Evolutionary conservation across 2,329 filamentous ascomycete species (phyloP).

Genomic region (Uncinocarpus reesii): DNA sequence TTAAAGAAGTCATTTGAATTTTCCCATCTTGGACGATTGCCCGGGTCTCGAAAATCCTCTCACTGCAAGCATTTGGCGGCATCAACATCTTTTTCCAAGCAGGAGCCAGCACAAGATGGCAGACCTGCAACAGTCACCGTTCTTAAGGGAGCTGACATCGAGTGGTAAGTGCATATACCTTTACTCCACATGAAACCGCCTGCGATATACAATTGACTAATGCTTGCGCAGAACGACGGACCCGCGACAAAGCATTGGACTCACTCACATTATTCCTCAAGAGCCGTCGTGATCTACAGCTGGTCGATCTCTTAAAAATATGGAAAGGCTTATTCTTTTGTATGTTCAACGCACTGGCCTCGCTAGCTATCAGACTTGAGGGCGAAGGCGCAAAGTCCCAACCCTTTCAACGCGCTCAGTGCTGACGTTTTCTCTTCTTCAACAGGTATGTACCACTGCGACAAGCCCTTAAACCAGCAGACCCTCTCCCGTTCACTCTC

Average conservation of each 20-base stretch:
- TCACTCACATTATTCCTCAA: slow-evolving; percentile 70
- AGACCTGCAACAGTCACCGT: slow-evolving; percentile 48
- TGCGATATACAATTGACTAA: no score
- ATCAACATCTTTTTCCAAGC: background rate
- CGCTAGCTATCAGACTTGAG: background rate
- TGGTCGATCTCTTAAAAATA: slow-evolving; percentile 69
- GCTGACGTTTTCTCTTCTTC: background rate
- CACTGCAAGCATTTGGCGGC: background rate
- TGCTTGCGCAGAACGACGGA: slow-evolving; percentile 71
- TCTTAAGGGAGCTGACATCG: slow-evolving; percentile 73
- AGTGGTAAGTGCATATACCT: slow-evolving; percentile 52
- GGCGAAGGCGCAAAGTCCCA: background rate
- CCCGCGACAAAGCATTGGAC: slow-evolving; percentile 64
- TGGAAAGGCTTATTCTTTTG: slow-evolving; percentile 93
- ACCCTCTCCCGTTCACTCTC: slow-evolving; percentile 69
- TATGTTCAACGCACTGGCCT: slow-evolving; percentile 24
- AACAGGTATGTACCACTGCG: slow-evolving; percentile 79
- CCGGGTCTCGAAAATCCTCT: no score
- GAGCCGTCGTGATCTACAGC: slow-evolving; percentile 50
- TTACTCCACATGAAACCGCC: no score
- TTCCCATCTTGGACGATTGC: no score
- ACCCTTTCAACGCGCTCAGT: background rate
- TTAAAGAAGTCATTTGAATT: no score
- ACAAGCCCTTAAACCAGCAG: slow-evolving; percentile 80
- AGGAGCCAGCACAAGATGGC: background rate